A percentile compares a stretch with the other conserved stretches of the same genome.
Evolutionary conservation across 2,329 filamentous ascomycete species (phyloP).

Genomic region (Pseudocercospora macadamiae): DNA sequence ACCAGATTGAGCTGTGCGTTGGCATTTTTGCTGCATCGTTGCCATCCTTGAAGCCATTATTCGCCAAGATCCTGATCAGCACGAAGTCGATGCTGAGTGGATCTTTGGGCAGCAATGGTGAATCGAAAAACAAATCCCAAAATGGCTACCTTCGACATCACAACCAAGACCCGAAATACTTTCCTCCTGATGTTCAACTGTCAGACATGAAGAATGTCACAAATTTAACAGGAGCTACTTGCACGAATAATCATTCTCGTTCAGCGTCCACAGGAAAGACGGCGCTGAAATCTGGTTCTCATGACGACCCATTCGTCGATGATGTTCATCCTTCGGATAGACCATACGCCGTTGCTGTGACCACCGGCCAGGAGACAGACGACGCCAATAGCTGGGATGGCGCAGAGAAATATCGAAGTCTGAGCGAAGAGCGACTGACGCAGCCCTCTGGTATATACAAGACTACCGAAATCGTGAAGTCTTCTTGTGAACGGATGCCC

Average conservation of each 20-base stretch:
- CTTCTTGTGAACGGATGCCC: background rate
- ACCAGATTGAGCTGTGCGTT: conserved; percentile 49
- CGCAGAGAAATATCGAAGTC: conserved; percentile 12
- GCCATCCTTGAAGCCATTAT: conserved; percentile 42
- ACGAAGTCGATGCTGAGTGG: conserved; percentile 20
- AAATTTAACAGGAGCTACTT: background rate
- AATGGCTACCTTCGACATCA: conserved; percentile 12
- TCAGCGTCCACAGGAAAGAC: conserved; percentile 3
- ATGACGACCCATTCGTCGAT: conserved; percentile 6
- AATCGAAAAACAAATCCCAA: conserved; percentile 9
- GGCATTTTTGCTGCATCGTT: conserved; percentile 50
- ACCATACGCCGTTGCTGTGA: conserved; percentile 17
- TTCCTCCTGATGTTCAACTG: conserved; percentile 4
- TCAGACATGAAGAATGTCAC: conserved; percentile 14
- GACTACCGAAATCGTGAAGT: conserved; percentile 1
- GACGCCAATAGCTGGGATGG: conserved; percentile 21
- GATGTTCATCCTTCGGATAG: conserved; percentile 6
- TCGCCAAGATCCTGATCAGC: conserved; percentile 20
- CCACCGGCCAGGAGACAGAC: conserved; percentile 12
- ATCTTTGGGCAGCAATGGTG: conserved; percentile 1
- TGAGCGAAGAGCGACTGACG: conserved; percentile 22
- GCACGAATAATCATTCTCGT: background rate
- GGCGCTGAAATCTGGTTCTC: background rate
- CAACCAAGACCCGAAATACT: background rate
- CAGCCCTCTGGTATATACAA: background rate